Evolutionary conservation across 2,329 filamentous ascomycete genomes (phyloP), one percentile per base, ranked within the genome.

Genomic region (Colletotrichum brevisporum): DNA sequence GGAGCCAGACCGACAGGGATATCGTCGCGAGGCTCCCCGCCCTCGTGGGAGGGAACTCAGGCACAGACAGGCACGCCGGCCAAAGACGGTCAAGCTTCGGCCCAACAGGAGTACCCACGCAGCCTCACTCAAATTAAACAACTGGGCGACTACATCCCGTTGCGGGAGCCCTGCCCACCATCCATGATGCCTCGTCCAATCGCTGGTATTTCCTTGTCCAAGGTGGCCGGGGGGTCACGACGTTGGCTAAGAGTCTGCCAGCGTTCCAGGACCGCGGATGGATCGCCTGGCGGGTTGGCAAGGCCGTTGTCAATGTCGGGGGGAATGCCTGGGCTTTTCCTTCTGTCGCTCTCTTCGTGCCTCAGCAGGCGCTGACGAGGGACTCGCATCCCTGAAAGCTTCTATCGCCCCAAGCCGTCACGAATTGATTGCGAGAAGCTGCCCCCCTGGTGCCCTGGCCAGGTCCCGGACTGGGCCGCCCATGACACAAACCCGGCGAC

Each of bases 91-190:
- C 45, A 63, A 67, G 57, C 47, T 31, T 56, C 58, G 45, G 57
- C 24, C 43, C 43, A 50, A 21, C 47, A 51, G 16, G 36, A 55
- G 59, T 55, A 26, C 41, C 66, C 54, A 53, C 60, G 41, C 21
- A 26, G 54, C 61, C 54, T 65, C 66, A 69, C 61, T 69, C 66
- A 65, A 60, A 69, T 69, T 60, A 65, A 68, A 69, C 66, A 58
- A 31, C 26, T 63, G n/a, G 47, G 53, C 60, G 53, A 54, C 60
- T 31, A 60, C 55, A 59, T 54, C 61, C 66, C 43, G 55, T 58
- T 57, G 54, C 50, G 66, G 66, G 54, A 54, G 54, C 50, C 66
- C 48, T 43, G 66, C n/a, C 54, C 55, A 36, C n/a, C n/a, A 21
- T 41, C 15, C 21, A 24, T 24, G 21, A 24, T 24, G 41, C 36